These are phyloP conservation scores for Rasamsonia emersonii DNA, from an alignment of 2,329 filamentous ascomycete species.

Conservation along the genomic window DNA sequence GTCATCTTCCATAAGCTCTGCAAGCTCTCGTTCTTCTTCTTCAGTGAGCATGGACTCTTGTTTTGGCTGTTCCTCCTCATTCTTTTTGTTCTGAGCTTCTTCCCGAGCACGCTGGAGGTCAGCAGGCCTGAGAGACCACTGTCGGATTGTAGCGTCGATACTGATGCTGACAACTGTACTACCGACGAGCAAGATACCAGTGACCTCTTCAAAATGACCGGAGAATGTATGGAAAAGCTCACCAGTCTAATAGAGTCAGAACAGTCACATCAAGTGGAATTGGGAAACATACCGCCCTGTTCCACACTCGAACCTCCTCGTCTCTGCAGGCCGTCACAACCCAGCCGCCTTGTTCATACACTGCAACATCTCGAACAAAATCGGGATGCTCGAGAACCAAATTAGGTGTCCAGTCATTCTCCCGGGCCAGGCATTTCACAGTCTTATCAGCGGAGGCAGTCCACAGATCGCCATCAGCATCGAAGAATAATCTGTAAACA, in stretches of 20 bases:
- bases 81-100: conserved; percentile 35
- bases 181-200: conserved; percentile 59
- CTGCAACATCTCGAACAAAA: conserved; percentile 75
- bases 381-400: conserved; percentile 72
- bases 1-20: conserved; percentile 76
- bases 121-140: conserved; percentile 63
- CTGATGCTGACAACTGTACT: conserved; percentile 64
- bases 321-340: conserved; percentile 82
- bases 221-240: conserved; percentile 64
- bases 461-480: conserved; percentile 69
- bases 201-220: conserved; percentile 92
- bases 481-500: conserved; percentile 72
- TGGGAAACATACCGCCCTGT: conserved; percentile 42
- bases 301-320: conserved; percentile 88
- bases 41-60: conserved; percentile 57
- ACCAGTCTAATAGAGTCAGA: conserved; percentile 44
- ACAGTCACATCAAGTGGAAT: background rate
- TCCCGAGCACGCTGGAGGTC: conserved; percentile 52
- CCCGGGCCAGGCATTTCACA: conserved; percentile 66
- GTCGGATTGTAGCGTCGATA: conserved; percentile 81
- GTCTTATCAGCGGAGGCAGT: conserved; percentile 89
- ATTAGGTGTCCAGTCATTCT: conserved; percentile 60
- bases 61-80: conserved; percentile 38
- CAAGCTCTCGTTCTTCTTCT: conserved; percentile 88
- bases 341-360: conserved; percentile 62